Percentiles rank a stretch among this genome's conserved stretches.
phyloP scores from a whole-genome alignment of 1,284 basidiomycete species.

The Sporisorium exsertum region DNA sequence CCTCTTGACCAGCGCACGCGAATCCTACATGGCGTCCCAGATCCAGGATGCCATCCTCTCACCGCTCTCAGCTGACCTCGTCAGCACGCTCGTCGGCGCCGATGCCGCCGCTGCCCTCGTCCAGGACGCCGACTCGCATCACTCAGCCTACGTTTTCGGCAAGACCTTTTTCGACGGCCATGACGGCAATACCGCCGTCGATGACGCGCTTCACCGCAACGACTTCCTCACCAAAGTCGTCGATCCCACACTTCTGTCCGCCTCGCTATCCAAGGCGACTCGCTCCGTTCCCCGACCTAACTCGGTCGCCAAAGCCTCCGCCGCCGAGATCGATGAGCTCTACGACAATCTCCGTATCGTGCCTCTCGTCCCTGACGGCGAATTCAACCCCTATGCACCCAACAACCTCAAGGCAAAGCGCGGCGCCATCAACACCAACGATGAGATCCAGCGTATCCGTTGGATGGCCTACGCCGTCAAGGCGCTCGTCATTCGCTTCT shows the following conservation, averaged over 20 bases:
- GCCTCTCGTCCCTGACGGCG: constrained; percentile 47
- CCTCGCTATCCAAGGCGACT: constrained; percentile 17
- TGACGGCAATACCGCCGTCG: constrained; percentile 8
- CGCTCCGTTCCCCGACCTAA: constrained; percentile 22
- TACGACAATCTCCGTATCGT: constrained; percentile 43
- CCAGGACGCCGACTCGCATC: constrained; percentile 29
- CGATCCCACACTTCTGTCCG: constrained; percentile 33
- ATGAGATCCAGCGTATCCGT: constrained; percentile 58
- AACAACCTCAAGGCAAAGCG: constrained; percentile 55
- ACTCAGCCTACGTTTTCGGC: constrained; percentile 48
- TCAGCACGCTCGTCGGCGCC: constrained; percentile 15
- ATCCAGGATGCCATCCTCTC: constrained; percentile 34
- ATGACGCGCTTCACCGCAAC: constrained; percentile 16
- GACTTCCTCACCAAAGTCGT: constrained; percentile 36
- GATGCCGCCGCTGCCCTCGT: constrained; percentile 14
- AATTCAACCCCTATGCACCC: constrained; percentile 47
- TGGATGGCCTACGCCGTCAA: constrained; percentile 64
- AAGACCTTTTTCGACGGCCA: constrained; percentile 27
- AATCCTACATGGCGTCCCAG: constrained; percentile 28
- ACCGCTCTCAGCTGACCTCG: constrained; percentile 31
- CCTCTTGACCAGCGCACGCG: constrained; percentile 50
- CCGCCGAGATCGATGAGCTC: constrained; percentile 34
- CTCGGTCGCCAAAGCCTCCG: constrained; percentile 30
- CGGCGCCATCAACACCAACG: constrained; percentile 28
- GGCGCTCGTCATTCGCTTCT: constrained; percentile 64